Evolutionary conservation across 2,329 filamentous ascomycete genomes (phyloP).

Genomic region (Xylariaceae sp.): DNA sequence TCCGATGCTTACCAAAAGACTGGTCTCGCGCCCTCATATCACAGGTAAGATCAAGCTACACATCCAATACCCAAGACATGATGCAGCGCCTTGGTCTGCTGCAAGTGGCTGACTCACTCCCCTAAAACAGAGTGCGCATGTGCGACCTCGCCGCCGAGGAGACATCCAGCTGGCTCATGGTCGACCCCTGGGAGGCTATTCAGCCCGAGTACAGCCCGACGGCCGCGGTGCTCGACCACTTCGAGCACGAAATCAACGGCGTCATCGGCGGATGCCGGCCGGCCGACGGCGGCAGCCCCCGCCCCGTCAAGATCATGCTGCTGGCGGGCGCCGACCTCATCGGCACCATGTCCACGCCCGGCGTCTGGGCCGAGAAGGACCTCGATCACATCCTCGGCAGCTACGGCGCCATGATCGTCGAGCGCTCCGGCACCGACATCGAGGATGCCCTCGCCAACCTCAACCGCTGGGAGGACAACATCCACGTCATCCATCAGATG

Average conservation of each 20-base stretch:
- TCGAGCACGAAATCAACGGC: constrained; percentile 83
- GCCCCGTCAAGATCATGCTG: constrained; percentile 67
- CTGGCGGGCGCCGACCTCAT: constrained; percentile 76
- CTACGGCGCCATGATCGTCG: constrained; percentile 78
- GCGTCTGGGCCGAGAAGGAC: constrained; percentile 80
- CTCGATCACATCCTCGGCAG: constrained; percentile 81
- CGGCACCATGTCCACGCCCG: constrained; percentile 67
- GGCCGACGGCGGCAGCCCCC: constrained; percentile 58
- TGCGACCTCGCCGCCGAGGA: constrained; percentile 75
- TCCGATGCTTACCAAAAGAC: constrained; percentile 68
- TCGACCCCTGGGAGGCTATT: constrained; percentile 85
- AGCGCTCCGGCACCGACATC: constrained; percentile 83
- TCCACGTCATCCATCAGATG: constrained; percentile 83
- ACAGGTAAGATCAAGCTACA: constrained; percentile 47
- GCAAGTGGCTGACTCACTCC: constrained; percentile 11
- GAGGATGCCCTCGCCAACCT: constrained; percentile 81
- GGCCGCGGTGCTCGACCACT: constrained; percentile 84
- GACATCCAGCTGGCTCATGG: constrained; percentile 76
- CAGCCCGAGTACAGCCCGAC: constrained; percentile 84
- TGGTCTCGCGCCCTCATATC: constrained; percentile 67
- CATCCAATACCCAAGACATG: background rate
- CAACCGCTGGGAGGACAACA: constrained; percentile 77
- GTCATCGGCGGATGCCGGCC: constrained; percentile 62
- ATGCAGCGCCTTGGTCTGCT: background rate
- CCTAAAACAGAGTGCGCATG: constrained; percentile 63